A percentile compares a stretch with the other conserved stretches of the same genome.
Evolutionary conservation across 495 filamentous ascomycete species (phyloP).

Genomic region (Collariella sp.): DNA sequence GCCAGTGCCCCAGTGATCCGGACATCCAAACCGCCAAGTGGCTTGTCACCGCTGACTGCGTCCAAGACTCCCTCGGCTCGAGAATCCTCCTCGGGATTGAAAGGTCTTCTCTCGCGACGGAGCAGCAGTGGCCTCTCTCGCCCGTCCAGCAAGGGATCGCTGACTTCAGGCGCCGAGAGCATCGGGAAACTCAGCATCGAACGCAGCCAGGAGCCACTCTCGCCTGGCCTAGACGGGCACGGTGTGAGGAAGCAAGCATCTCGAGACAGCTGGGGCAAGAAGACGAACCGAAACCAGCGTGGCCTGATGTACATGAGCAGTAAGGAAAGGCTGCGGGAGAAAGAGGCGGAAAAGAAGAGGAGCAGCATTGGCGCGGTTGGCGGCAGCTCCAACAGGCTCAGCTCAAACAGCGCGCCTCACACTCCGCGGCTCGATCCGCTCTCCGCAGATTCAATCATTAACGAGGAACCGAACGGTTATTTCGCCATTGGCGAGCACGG

Average conservation of each 20-base stretch:
- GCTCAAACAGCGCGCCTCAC: constrained; percentile 15
- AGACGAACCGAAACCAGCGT: constrained; percentile 40
- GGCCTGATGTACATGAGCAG: constrained; percentile 55
- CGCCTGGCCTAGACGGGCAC: constrained; percentile 28
- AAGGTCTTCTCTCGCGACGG: constrained; percentile 36
- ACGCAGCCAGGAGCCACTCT: constrained; percentile 33
- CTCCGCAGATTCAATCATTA: constrained; percentile 44
- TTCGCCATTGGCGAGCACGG: constrained; percentile 1
- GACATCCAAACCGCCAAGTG: constrained; percentile 74
- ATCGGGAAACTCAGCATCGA: constrained; percentile 54
- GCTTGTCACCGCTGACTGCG: constrained; percentile 58
- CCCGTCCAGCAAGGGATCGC: constrained; percentile 45
- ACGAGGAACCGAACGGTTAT: constrained; percentile 38
- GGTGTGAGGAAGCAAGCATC: constrained; percentile 39
- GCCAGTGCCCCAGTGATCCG: constrained; percentile 76
- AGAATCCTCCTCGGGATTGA: constrained; percentile 35
- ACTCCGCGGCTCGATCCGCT: constrained; percentile 37
- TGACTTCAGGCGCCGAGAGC: constrained; percentile 45
- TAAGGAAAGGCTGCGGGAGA: constrained; percentile 47
- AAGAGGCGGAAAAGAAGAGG: constrained; percentile 44
- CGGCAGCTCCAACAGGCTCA: constrained; percentile 25
- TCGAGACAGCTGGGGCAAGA: constrained; percentile 46
- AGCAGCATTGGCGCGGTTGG: constrained; percentile 31
- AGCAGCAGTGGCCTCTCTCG: constrained; percentile 37
- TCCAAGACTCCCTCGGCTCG: constrained; percentile 35